Conservation (phyloP, 1,284 basidiomycete genomes). For the Macrocystidia cucumis region DNA sequence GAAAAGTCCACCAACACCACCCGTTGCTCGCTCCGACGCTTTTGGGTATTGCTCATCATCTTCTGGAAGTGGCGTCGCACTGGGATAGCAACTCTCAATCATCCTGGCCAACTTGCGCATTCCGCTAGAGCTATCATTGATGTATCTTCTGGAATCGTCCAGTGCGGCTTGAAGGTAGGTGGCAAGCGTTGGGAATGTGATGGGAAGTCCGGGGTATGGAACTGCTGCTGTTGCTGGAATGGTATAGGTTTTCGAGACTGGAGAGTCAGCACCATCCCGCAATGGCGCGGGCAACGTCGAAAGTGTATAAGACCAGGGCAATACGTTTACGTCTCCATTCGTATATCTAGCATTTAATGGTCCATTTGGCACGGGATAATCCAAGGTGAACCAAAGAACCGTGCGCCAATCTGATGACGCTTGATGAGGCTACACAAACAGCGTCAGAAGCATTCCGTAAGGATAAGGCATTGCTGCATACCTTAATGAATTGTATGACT, state of each 20-base stretch:
- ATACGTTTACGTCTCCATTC: constrained; percentile 48
- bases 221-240: constrained; percentile 50
- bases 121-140: constrained; percentile 49
- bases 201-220: constrained; percentile 63
- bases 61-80: too few relatives aligned
- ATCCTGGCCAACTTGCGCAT: constrained; percentile 61
- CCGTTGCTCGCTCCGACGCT: constrained; percentile 27
- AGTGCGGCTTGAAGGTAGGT: constrained; percentile 66
- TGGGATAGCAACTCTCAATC: constrained; percentile 54
- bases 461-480: constrained; percentile 19
- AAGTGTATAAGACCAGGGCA: constrained; percentile 66
- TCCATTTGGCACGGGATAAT: constrained; percentile 47
- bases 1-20: constrained; percentile 43
- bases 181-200: constrained; percentile 66
- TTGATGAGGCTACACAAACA: constrained; percentile 42
- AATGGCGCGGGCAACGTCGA: constrained; percentile 51
- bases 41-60: constrained; percentile 28
- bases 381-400: constrained; percentile 67
- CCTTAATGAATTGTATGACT: constrained; percentile 71
- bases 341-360: constrained; percentile 39
- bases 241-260: constrained; percentile 60
- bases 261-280: constrained; percentile 51
- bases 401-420: constrained; percentile 59
- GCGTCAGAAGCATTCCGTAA: constrained; percentile 7
- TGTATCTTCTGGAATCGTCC: constrained; percentile 54